Evolutionary conservation across 2,329 filamentous ascomycete species (phyloP).

Genomic region (Neurospora sp.): DNA sequence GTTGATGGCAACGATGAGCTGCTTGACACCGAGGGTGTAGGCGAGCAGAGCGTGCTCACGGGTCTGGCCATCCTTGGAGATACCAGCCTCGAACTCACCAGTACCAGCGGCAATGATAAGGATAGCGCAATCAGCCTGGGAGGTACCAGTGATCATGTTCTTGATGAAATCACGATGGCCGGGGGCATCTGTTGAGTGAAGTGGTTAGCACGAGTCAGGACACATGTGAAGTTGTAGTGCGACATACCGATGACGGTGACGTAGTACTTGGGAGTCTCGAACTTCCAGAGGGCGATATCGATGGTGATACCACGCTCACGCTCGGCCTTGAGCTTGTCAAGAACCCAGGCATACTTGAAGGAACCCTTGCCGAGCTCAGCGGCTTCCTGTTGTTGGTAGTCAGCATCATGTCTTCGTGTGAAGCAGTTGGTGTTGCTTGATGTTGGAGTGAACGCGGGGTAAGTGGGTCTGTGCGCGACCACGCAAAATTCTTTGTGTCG

Average conservation of each 20-base stretch:
- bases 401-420: slow-evolving; percentile 7
- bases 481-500: slow-evolving; percentile 12
- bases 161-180: slow-evolving; percentile 99
- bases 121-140: slow-evolving; percentile 98
- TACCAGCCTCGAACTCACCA: slow-evolving; percentile 99
- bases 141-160: slow-evolving; percentile 99
- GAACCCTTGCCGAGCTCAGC: slow-evolving; percentile 99
- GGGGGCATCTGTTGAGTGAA: slow-evolving; percentile 60
- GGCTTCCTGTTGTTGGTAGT: slow-evolving; percentile 62
- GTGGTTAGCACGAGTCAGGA: slow-evolving; percentile 13
- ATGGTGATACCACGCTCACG: slow-evolving; percentile 99
- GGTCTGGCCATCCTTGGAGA: slow-evolving; percentile 99
- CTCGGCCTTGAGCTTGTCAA: slow-evolving; percentile 99
- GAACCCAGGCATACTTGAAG: slow-evolving; percentile 99
- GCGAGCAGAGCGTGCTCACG: slow-evolving; percentile 99
- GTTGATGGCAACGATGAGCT: slow-evolving; percentile 99
- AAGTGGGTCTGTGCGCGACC: slow-evolving; percentile 10
- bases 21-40: slow-evolving; percentile 99
- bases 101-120: slow-evolving; percentile 99
- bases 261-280: slow-evolving; percentile 96
- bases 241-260: slow-evolving; percentile 90
- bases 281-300: slow-evolving; percentile 99
- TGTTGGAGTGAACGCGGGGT: slow-evolving; percentile 8
- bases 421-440: neutral
- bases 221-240: neutral